Evolutionary conservation across 116 monocot genomes (phyloP).

Genomic region (Iris pallida): DNA sequence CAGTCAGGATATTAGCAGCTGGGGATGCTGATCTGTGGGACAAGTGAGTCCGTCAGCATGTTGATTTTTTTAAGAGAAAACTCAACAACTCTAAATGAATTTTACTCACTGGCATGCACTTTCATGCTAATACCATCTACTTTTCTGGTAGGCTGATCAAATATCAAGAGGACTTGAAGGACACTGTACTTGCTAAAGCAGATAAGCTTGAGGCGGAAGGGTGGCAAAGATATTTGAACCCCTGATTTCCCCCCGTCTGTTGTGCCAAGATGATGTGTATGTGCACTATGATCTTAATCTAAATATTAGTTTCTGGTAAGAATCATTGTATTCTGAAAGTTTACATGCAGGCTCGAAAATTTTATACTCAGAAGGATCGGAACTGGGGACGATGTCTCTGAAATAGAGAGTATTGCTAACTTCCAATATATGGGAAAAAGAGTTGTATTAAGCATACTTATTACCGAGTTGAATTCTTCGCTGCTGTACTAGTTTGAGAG

Average conservation of each 20-base stretch:
- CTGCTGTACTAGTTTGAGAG: no score
- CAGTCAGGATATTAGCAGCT: slow-evolving; percentile 51
- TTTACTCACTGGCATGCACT: neutral
- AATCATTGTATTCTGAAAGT: no score
- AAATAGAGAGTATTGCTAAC: no score
- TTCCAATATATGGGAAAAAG: no score
- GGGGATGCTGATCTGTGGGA: slow-evolving; percentile 51
- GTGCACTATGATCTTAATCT: no score
- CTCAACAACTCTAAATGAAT: neutral
- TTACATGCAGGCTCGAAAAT: no score
- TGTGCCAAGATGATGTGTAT: neutral
- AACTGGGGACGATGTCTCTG: no score
- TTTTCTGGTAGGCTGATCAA: slow-evolving; percentile 36
- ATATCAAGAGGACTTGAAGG: slow-evolving; percentile 69
- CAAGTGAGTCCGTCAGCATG: slow-evolving; percentile 22
- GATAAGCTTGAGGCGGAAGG: slow-evolving; percentile 63
- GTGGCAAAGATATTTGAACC: slow-evolving; percentile 58
- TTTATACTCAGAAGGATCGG: no score
- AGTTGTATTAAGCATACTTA: no score
- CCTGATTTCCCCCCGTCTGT: slow-evolving; percentile 6
- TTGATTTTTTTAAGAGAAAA: neutral
- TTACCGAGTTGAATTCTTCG: no score
- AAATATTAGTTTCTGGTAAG: no score
- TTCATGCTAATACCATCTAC: neutral
- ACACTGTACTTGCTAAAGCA: slow-evolving; percentile 56